Conservation (phyloP, 164 flowering plant genomes). For the Buxus sempervirens region DNA sequence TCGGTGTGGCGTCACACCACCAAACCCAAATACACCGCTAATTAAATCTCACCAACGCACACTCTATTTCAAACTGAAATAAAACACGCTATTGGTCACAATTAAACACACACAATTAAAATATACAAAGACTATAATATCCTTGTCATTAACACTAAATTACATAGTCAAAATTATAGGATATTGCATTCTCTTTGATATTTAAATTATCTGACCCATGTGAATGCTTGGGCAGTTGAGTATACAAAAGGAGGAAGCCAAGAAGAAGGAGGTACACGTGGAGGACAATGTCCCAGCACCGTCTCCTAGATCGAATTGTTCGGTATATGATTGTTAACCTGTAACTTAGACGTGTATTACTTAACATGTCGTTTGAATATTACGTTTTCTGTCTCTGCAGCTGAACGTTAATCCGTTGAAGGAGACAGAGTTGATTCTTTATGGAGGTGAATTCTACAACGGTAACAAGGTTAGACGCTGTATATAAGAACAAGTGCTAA, state of each 20-base stretch:
- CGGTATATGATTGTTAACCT: conserved; percentile 50
- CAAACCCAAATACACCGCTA: too few species aligned
- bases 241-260: conserved; percentile 96
- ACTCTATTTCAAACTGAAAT: too few species aligned
- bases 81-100: too few species aligned
- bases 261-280: conserved; percentile 88
- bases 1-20: too few species aligned
- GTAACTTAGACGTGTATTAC: not conserved
- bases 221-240: conserved; percentile 46
- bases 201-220: not conserved
- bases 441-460: conserved; percentile 98
- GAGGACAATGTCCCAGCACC: conserved; percentile 93
- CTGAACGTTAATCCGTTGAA: conserved; percentile 80
- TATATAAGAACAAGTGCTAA: not conserved
- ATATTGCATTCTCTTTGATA: too few species aligned
- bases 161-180: too few species aligned
- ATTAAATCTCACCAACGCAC: too few species aligned
- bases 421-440: conserved; percentile 84
- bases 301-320: conserved; percentile 85
- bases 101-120: too few species aligned
- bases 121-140: too few species aligned
- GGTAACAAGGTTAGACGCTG: conserved; percentile 72
- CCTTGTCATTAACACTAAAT: too few species aligned
- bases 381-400: conserved; percentile 31
- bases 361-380: not conserved